A percentile compares a stretch with the other conserved stretches of the same genome.
Conservation (phyloP, 179 eudicot genomes). For the Beta lomatogona region DNA sequence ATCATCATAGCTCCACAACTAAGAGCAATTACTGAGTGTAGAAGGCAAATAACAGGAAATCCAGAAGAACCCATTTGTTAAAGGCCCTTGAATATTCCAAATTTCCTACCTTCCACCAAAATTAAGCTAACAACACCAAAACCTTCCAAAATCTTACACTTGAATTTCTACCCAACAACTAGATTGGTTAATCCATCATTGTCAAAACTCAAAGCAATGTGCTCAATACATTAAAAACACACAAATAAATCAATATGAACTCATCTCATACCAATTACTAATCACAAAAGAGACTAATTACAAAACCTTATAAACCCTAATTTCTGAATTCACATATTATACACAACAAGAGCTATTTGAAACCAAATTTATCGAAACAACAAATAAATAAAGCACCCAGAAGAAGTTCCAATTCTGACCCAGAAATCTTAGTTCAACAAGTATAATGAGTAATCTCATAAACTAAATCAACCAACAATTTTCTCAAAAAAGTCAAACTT, state of each 20-base stretch:
- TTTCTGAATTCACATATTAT: neutral
- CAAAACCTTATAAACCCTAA: conserved; percentile 26
- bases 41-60: conserved; percentile 70
- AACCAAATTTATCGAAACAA: conserved; percentile 13
- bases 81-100: conserved; percentile 18
- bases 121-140: conserved; percentile 6
- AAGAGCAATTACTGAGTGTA: conserved; percentile 73
- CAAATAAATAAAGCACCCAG: neutral
- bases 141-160: neutral
- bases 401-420: neutral
- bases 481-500: neutral
- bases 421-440: conserved; percentile 1
- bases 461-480: neutral
- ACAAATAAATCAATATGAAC: neutral
- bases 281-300: neutral
- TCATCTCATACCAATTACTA: conserved; percentile 14
- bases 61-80: conserved; percentile 71
- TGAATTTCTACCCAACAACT: neutral
- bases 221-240: conserved; percentile 9
- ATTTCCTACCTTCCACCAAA: conserved; percentile 16
- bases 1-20: conserved; percentile 86
- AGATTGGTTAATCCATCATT: conserved; percentile 1
- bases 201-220: conserved; percentile 11
- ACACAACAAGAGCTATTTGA: neutral
- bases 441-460: neutral